These are phyloP conservation scores for Magnolia kwangsiensis DNA, from an alignment of 164 flowering plant genomes.

Conservation along the genomic window DNA sequence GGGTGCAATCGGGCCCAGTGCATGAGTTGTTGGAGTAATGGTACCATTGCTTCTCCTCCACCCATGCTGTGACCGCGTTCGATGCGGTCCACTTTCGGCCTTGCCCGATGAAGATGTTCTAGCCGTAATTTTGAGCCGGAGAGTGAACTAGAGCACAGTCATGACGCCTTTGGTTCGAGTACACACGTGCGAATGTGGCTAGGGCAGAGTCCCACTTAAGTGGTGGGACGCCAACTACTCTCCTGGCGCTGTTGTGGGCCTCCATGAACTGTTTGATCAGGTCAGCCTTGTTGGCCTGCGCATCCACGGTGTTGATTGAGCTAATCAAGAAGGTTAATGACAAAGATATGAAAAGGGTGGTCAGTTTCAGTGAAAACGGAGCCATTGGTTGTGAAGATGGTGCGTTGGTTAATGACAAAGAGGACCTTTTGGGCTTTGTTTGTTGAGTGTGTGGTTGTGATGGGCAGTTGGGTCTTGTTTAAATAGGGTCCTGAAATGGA, in stretches of 20 bases:
- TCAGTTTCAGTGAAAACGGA: background rate
- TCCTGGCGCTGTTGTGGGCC: slow-evolving; percentile 25
- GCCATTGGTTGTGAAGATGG: background rate
- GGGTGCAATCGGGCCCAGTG: slow-evolving; percentile 1
- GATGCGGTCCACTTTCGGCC: slow-evolving; percentile 18
- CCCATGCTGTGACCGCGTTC: slow-evolving; percentile 20
- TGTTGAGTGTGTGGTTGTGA: too few species aligned
- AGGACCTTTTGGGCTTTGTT: too few species aligned
- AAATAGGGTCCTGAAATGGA: background rate
- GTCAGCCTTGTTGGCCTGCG: background rate
- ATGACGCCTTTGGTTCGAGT: slow-evolving; percentile 20
- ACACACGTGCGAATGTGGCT: slow-evolving; percentile 22
- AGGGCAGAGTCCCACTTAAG: slow-evolving; percentile 19
- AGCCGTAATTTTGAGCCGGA: slow-evolving; percentile 8
- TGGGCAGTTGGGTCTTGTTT: too few species aligned
- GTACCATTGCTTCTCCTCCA: slow-evolving; percentile 20
- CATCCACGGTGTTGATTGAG: background rate
- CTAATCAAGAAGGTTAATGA: background rate
- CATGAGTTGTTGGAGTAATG: slow-evolving; percentile 12
- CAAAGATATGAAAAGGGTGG: background rate
- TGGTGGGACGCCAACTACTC: slow-evolving; percentile 19
- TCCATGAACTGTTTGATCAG: slow-evolving; percentile 16
- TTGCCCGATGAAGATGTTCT: slow-evolving; percentile 23
- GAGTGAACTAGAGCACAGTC: slow-evolving; percentile 25
- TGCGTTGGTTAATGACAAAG: too few species aligned